Base-by-base conservation (phyloP, 352 stramenopile genomes). In the Phytophthora agathidicida region DNA sequence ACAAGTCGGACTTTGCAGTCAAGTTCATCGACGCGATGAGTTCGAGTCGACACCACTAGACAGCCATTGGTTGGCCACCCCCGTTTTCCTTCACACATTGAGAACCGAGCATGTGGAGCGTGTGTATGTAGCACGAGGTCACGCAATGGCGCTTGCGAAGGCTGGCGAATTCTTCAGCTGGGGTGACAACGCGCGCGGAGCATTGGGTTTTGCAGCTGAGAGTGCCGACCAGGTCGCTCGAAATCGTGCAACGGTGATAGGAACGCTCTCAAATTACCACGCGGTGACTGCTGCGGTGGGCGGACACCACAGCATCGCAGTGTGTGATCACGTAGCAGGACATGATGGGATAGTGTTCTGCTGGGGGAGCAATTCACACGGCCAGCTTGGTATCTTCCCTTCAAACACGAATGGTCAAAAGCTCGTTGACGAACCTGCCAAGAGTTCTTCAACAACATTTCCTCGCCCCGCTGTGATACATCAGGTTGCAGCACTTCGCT, bases 151-250 rank as follows among this genome's bases (percentile, higher is more conserved):
- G 14, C 66, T 96, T 4, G 88, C 88, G 2, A 69, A 82, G 3
- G 80, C 90, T 16, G 96, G 96, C 0, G 68, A 88, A 22, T 86
- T 99, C 5, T 98, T 97, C 57, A 93, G 88, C 5, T 99, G 96
- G 93, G 97, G 97, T 13, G 94, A 91, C 55, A 97, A 97, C 54
- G 93, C 98, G 46, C 89, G 99, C 28, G 83, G 84, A 13, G 76
- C 86, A 8, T 73, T 93, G 17, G 84, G 86, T 10, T 82, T 85
- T 45, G 56, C 51, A 9, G 65, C 64, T 7, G 65, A 77, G 13
- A 75, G 60, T n/a, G 61, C 77, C 7, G 80, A 77, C 3, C 56
- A 79, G 0, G 79, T 89, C 3, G 73, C 77, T 11, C 65, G 68
- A 13, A 86, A 89, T 59, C 77, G 80, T 23, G 67, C 81, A 5